Percentiles rank a stretch among this genome's conserved stretches.
Evolutionary conservation across 108 stramenopile genomes (phyloP).

Genomic region (Fragilariopsis cylindrus): DNA sequence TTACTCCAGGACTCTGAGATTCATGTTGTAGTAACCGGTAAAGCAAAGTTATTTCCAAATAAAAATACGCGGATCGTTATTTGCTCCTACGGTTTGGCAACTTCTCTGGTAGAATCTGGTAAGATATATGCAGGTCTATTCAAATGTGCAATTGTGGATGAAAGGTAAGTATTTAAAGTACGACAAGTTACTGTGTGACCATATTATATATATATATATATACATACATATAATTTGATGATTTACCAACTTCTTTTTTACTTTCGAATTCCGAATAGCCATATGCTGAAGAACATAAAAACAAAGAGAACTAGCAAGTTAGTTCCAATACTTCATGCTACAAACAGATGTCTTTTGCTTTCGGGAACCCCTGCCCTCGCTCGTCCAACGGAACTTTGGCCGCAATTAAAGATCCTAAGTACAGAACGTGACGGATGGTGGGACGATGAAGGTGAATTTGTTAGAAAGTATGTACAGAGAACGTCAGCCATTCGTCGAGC

Average conservation of each 20-base stretch:
- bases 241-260: background rate
- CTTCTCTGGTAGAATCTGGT: slow-evolving; percentile 50
- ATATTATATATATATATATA: no score
- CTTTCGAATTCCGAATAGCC: slow-evolving; percentile 29
- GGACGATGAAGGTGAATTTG: slow-evolving; percentile 70
- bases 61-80: slow-evolving; percentile 69
- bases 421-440: slow-evolving; percentile 62
- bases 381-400: slow-evolving; percentile 91
- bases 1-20: slow-evolving; percentile 58
- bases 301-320: slow-evolving; percentile 82
- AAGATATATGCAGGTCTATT: slow-evolving; percentile 70
- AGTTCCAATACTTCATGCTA: slow-evolving; percentile 75
- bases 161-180: slow-evolving; percentile 36
- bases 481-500: slow-evolving; percentile 44
- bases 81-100: slow-evolving; percentile 81
- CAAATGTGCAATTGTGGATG: slow-evolving; percentile 91
- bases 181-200: no score
- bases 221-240: background rate
- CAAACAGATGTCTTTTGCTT: slow-evolving; percentile 82
- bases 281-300: slow-evolving; percentile 90
- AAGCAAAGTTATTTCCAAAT: slow-evolving; percentile 51
- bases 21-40: slow-evolving; percentile 72
- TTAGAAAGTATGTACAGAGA: slow-evolving; percentile 77
- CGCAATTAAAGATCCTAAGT: slow-evolving; percentile 87
- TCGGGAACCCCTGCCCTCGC: slow-evolving; percentile 97